Evolutionary conservation across 805 yeast genomes (phyloP).

Genomic region (Lipomyces anomalus): DNA sequence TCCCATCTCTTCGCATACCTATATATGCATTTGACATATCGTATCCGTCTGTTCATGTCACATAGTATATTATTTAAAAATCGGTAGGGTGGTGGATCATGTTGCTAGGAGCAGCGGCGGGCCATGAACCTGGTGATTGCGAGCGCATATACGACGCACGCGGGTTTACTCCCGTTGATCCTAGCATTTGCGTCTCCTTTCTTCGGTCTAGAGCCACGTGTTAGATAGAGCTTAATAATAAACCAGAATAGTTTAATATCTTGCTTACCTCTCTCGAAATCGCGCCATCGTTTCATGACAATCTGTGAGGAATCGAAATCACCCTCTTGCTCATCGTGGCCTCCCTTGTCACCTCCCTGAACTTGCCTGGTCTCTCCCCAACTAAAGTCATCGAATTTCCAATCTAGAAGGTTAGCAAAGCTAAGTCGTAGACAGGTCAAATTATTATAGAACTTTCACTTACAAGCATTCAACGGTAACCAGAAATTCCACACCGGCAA

Average conservation of each 20-base stretch:
- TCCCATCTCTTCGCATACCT: no score
- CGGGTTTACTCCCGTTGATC: neutral
- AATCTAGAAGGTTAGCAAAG: slow-evolving; percentile 46
- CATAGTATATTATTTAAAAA: no score
- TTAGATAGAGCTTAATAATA: no score
- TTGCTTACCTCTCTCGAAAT: slow-evolving; percentile 70
- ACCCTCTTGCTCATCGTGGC: slow-evolving; percentile 67
- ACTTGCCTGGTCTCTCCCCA: slow-evolving; percentile 95
- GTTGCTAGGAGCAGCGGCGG: neutral
- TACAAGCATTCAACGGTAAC: slow-evolving; percentile 57
- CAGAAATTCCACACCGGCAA: slow-evolving; percentile 91
- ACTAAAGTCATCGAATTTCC: slow-evolving; percentile 95
- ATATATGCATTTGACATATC: no score
- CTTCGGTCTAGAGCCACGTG: no score
- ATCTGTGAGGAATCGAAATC: slow-evolving; percentile 85
- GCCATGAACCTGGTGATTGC: neutral
- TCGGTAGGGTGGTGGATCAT: neutral
- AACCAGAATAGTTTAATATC: no score
- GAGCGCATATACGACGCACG: neutral
- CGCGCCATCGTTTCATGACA: slow-evolving; percentile 91
- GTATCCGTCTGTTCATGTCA: no score
- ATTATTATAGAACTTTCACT: neutral
- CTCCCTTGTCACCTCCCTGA: slow-evolving; percentile 58
- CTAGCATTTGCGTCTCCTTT: neutral
- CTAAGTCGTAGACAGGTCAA: neutral